phyloP scores from a whole-genome alignment of 371 early-diverging fungal genomes.

The Neoconidiobolus thromboides region DNA sequence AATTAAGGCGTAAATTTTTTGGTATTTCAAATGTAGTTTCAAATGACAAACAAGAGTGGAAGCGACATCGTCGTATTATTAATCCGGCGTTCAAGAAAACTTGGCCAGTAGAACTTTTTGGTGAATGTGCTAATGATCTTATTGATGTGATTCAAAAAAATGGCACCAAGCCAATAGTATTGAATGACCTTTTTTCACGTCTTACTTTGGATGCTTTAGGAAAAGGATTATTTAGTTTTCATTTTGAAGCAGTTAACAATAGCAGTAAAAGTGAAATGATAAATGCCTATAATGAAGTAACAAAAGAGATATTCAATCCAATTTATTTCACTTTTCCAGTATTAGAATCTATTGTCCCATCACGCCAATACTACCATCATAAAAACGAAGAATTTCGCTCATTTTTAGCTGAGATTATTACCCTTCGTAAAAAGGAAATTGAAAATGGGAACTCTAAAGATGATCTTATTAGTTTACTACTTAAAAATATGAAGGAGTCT shows the following conservation, averaged over 20 bases:
- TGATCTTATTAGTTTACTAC: neutral
- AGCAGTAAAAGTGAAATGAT: too few species aligned
- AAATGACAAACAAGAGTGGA: slow-evolving; percentile 12
- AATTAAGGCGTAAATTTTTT: neutral
- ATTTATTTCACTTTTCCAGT: neutral
- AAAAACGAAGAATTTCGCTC: neutral
- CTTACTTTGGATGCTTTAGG: neutral
- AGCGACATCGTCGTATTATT: slow-evolving; percentile 13
- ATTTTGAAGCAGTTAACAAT: slow-evolving; percentile 1
- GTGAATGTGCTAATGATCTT: neutral
- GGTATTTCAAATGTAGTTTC: slow-evolving; percentile 7
- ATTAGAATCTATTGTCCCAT: neutral
- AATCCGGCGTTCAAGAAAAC: slow-evolving; percentile 8
- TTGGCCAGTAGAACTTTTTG: neutral
- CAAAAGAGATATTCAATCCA: slow-evolving; percentile 1
- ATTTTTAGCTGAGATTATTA: neutral
- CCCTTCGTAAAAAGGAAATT: neutral
- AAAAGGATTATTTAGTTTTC: slow-evolving; percentile 2
- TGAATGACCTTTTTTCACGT: neutral
- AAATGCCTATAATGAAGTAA: neutral
- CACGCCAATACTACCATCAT: neutral
- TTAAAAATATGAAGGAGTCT: neutral
- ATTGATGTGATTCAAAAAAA: neutral
- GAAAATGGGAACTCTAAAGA: neutral
- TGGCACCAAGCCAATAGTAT: neutral